Base-by-base conservation (phyloP, 768 basidiomycete genomes). In the Lentinus brumalis region DNA sequence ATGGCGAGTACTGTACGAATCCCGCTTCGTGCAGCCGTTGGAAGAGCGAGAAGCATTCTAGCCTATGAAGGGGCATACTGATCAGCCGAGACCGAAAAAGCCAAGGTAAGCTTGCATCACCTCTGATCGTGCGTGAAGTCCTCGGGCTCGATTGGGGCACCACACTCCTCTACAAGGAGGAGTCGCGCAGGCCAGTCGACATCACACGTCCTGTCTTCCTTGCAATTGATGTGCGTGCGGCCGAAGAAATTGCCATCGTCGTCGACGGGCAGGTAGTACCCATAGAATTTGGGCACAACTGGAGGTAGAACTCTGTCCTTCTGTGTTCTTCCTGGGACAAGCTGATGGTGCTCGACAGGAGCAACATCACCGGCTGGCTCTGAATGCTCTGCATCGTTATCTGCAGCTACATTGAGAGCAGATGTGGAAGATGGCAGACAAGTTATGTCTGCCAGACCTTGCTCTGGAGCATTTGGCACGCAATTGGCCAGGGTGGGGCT, bases 281-380 rank as follows among this genome's bases (percentile, higher is more conserved):
- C 86, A 62, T 84, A 88, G 68, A 81, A 88, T 66, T 86, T 84
- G 0, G 87, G 86, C 3, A 84, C 81, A 44, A 86, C 50, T 0
- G 86, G 77, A 2, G 83, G 81, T 0, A 79, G 76, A 1, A 26
- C 21, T 26, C 83, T 79, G 61, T 78, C 63, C 30, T 72, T 70
- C 4, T 83, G 52, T 3, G 81, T 80, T 12, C 60, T 60, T 1
- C 80, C 62, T 29, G 81, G 7, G 35, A 7, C 11, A 11, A 6
- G 35, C 35, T 35, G 35, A 35, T 35, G 7, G 7, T 6, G 6
- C 35, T 35, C 11, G 6, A 11, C 35, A 11, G 11, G 35, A 35
- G 35, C 35, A 35, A 35, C 35, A 11, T 35, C 35, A 11, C 11
- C 35, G 6, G 35, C 35, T 11, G 35, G 35, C 35, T 26, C 21